A percentile compares a stretch with the other conserved stretches of the same genome.
Conservation (phyloP, 768 basidiomycete species). For the Termitomyces sp. region DNA sequence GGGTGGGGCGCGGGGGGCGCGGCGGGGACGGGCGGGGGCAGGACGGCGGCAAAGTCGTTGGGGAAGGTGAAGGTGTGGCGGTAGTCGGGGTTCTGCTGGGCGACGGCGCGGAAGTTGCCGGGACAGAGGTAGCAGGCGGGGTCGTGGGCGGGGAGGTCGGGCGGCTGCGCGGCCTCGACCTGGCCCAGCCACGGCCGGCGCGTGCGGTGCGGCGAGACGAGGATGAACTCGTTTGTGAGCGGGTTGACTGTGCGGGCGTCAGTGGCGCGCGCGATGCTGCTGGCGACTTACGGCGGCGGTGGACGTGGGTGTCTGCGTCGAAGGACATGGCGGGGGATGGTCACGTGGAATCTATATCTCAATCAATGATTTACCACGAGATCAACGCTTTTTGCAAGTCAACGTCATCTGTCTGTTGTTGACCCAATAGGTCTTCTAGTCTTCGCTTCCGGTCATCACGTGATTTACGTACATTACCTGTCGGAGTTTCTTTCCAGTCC, state of each 20-base stretch:
- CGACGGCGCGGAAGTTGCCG: slow-evolving; percentile 73
- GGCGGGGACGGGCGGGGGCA: slow-evolving; percentile 55
- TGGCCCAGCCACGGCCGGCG: slow-evolving; percentile 93
- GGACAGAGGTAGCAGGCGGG: slow-evolving; percentile 84
- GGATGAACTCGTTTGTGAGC: slow-evolving; percentile 66
- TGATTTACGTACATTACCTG: too few species aligned
- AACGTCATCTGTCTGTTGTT: too few species aligned
- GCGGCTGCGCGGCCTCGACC: slow-evolving; percentile 56
- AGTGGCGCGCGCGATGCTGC: neutral
- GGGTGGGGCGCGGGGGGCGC: slow-evolving; percentile 52
- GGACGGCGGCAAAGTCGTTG: slow-evolving; percentile 81
- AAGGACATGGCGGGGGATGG: too few species aligned
- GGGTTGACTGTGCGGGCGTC: slow-evolving; percentile 61
- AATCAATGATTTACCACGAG: too few species aligned
- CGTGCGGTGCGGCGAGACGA: slow-evolving; percentile 86
- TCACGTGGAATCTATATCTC: too few species aligned
- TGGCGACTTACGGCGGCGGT: slow-evolving; percentile 56
- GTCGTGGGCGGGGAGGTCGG: slow-evolving; percentile 58
- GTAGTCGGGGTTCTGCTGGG: slow-evolving; percentile 63
- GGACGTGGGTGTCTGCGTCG: slow-evolving; percentile 59
- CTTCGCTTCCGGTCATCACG: too few species aligned
- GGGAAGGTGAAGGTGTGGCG: slow-evolving; percentile 63
- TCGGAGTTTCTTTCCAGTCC: too few species aligned
- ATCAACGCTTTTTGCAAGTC: too few species aligned
- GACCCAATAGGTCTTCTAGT: too few species aligned